phyloP scores from a whole-genome alignment of 2,329 filamentous ascomycete genomes.

The Neonectria magnoliae region DNA sequence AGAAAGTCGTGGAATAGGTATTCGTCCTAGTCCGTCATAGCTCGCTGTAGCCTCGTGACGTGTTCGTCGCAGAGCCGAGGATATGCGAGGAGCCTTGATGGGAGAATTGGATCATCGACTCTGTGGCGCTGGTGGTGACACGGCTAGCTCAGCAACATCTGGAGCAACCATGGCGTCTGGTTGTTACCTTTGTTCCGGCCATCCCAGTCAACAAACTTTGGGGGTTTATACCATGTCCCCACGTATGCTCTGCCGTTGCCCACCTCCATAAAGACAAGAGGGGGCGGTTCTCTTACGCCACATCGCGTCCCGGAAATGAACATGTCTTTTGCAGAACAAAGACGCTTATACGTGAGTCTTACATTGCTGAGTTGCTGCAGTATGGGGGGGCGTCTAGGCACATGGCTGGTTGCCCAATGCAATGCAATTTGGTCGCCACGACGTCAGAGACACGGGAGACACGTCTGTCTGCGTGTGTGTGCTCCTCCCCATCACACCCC shows the following conservation, averaged over 20 bases:
- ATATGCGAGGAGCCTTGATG: slow-evolving; percentile 18
- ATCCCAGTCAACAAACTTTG: background rate
- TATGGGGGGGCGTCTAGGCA: slow-evolving; percentile 3
- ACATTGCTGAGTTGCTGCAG: background rate
- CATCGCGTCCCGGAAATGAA: background rate
- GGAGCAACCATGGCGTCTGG: slow-evolving; percentile 13
- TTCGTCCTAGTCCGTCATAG: too few species aligned
- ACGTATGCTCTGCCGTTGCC: background rate
- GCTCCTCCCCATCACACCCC: background rate
- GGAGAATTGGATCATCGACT: slow-evolving; percentile 27
- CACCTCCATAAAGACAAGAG: background rate
- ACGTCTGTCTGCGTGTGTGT: background rate
- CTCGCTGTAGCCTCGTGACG: too few species aligned
- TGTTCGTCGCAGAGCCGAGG: too few species aligned
- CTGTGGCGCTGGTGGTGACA: slow-evolving; percentile 36
- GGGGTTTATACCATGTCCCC: background rate
- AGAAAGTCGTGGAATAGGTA: too few species aligned
- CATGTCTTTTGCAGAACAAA: background rate
- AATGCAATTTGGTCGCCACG: slow-evolving; percentile 7
- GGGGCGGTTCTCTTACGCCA: slow-evolving; percentile 8
- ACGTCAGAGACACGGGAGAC: slow-evolving; percentile 11
- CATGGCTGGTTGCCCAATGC: slow-evolving; percentile 9
- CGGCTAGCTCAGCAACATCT: slow-evolving; percentile 39
- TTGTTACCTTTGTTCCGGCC: background rate
- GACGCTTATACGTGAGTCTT: background rate